Percentiles rank a stretch among this genome's conserved stretches.
phyloP scores from a whole-genome alignment of 73 alveolate species.

The Paramecium pentaurelia region DNA sequence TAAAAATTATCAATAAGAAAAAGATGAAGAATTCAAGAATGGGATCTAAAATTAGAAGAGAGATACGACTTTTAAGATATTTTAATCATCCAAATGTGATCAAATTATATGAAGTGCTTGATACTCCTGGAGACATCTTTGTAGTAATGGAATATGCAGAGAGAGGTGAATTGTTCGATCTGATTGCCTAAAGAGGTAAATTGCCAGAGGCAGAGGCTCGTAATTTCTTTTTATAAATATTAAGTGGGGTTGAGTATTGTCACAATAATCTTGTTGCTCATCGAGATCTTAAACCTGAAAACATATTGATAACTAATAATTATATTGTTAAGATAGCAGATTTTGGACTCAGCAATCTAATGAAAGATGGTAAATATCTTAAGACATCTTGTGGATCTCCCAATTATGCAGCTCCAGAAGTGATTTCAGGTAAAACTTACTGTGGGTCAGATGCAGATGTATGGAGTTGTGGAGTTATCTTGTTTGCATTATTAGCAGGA shows the following conservation, averaged over 20 bases:
- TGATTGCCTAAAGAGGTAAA: constrained; percentile 84
- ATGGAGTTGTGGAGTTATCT: constrained; percentile 74
- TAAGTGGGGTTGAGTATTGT: constrained; percentile 85
- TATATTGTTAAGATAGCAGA: constrained; percentile 87
- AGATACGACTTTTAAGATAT: constrained; percentile 78
- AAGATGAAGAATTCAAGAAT: constrained; percentile 73
- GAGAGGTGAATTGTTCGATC: constrained; percentile 91
- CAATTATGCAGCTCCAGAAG: constrained; percentile 96
- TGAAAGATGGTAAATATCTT: constrained; percentile 82
- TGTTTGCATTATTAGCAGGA: constrained; percentile 72
- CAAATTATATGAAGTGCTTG: constrained; percentile 87
- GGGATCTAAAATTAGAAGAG: constrained; percentile 82
- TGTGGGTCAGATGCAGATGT: constrained; percentile 76
- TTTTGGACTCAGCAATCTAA: constrained; percentile 89
- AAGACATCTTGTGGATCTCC: constrained; percentile 95
- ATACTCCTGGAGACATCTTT: constrained; percentile 84
- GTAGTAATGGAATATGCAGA: constrained; percentile 91
- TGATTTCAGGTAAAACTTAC: constrained; percentile 73
- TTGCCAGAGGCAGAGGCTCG: constrained; percentile 87
- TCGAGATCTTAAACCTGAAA: constrained; percentile 95
- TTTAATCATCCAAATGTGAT: constrained; percentile 95
- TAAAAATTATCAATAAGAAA: constrained; percentile 82
- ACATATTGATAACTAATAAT: constrained; percentile 83
- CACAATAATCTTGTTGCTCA: constrained; percentile 89
- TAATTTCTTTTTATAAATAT: constrained; percentile 79